Evolutionary conservation across 345 rosid species (phyloP).

Genomic region (Arabis alpina): DNA sequence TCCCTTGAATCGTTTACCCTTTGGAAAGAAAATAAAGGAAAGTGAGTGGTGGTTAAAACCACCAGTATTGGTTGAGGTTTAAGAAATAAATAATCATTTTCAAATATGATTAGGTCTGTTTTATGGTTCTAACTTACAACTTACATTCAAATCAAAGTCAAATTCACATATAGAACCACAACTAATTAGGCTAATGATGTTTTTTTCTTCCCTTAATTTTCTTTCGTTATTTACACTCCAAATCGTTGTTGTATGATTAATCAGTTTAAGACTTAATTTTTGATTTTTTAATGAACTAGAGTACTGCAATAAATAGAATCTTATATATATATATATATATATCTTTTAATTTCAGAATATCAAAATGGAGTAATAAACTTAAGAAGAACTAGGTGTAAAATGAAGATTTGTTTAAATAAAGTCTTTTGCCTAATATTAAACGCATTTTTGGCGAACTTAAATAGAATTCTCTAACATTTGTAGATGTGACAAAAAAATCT

Average conservation of each 20-base stretch:
- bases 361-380: not conserved
- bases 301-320: not conserved
- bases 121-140: slow-evolving; percentile 46
- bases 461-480: too few species aligned
- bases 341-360: not conserved
- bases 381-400: not conserved
- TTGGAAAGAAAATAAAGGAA: slow-evolving; percentile 33
- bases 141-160: slow-evolving; percentile 42
- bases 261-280: slow-evolving; percentile 19
- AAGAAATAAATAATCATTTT: slow-evolving; percentile 30
- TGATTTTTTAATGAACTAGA: not conserved
- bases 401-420: not conserved
- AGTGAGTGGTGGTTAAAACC: slow-evolving; percentile 43
- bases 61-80: slow-evolving; percentile 40
- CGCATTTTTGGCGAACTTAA: too few species aligned
- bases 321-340: too few species aligned
- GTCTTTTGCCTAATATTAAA: not conserved
- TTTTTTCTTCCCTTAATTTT: slow-evolving; percentile 20
- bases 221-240: slow-evolving; percentile 39
- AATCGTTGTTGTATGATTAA: slow-evolving; percentile 1
- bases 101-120: slow-evolving; percentile 44
- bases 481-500: too few species aligned
- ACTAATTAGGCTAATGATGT: slow-evolving; percentile 34
- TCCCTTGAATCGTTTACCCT: slow-evolving; percentile 19
- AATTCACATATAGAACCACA: slow-evolving; percentile 32